Evolutionary conservation across 495 filamentous ascomycete genomes (phyloP).

Genomic region (Aspergillus leporis): DNA sequence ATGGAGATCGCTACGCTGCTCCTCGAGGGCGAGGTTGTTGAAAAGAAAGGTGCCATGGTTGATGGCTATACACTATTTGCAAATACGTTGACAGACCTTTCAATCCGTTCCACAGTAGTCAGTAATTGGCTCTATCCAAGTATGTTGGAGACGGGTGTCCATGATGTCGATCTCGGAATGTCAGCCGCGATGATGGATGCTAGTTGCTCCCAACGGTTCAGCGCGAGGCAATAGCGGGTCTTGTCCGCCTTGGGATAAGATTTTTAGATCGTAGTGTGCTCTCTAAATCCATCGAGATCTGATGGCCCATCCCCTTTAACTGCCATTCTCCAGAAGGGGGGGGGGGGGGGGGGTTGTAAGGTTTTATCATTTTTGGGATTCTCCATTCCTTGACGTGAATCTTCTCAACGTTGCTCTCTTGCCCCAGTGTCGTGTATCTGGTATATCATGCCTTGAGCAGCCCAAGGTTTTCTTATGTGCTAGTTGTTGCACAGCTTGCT

Average conservation of each 20-base stretch:
- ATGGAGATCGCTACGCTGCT: background rate
- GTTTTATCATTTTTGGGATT: background rate
- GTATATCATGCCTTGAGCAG: background rate
- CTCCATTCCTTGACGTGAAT: background rate
- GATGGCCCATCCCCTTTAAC: background rate
- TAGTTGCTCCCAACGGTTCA: background rate
- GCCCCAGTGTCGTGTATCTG: background rate
- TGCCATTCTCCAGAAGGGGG: background rate
- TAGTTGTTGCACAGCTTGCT: background rate
- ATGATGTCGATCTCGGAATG: background rate
- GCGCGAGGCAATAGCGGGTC: background rate
- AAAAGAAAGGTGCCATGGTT: background rate
- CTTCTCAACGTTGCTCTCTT: background rate
- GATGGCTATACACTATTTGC: background rate
- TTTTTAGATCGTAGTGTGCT: background rate
- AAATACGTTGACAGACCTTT: background rate
- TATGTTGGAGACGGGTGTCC: background rate
- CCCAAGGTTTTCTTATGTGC: background rate
- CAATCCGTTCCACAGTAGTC: background rate
- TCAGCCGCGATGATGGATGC: background rate
- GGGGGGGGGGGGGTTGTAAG: no score
- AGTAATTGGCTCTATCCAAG: background rate
- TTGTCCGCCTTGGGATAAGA: background rate
- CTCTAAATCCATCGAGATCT: background rate
- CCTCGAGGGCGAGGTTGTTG: background rate